Evolutionary conservation across 768 basidiomycete genomes (phyloP).

Genomic region (Auriculariales sp.): DNA sequence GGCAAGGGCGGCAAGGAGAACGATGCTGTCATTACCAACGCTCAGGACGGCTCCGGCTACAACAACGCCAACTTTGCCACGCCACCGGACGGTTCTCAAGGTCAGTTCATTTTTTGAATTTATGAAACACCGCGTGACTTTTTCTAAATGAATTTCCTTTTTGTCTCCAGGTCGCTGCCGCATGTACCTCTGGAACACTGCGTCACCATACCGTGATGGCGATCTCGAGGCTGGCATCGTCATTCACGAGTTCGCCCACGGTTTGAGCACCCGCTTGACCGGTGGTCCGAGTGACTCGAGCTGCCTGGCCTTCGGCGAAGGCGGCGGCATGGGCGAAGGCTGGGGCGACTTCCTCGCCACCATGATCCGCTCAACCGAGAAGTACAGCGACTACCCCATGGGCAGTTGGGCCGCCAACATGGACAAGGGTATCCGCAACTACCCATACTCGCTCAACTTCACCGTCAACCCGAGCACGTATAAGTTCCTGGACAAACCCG

Average conservation of each 20-base stretch:
- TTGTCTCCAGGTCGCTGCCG: constrained; percentile 77
- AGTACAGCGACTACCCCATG: constrained; percentile 70
- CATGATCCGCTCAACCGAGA: constrained; percentile 58
- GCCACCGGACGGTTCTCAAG: constrained; percentile 17
- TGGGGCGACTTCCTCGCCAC: constrained; percentile 95
- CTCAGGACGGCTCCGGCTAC: constrained; percentile 88
- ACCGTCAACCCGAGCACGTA: constrained; percentile 81
- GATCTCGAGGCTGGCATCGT: constrained; percentile 95
- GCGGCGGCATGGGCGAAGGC: constrained; percentile 95
- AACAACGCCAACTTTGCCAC: constrained; percentile 73
- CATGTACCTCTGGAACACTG: constrained; percentile 95
- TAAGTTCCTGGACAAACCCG: constrained; percentile 86
- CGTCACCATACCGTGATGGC: constrained; percentile 81
- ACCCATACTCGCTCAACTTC: constrained; percentile 61
- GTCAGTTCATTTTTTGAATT: background rate
- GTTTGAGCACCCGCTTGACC: constrained; percentile 84
- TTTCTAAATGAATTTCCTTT: constrained; percentile 32
- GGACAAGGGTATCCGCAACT: constrained; percentile 70
- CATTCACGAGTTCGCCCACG: constrained; percentile 81
- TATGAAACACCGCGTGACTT: constrained; percentile 41
- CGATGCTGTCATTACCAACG: constrained; percentile 88
- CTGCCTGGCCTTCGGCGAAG: constrained; percentile 91
- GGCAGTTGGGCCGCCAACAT: constrained; percentile 89
- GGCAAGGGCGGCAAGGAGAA: constrained; percentile 74
- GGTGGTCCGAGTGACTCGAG: constrained; percentile 88